Evolutionary conservation across 495 filamentous ascomycete species (phyloP), one percentile per base, ranked within the genome.

Genomic region (Aspergillus conjunctus): DNA sequence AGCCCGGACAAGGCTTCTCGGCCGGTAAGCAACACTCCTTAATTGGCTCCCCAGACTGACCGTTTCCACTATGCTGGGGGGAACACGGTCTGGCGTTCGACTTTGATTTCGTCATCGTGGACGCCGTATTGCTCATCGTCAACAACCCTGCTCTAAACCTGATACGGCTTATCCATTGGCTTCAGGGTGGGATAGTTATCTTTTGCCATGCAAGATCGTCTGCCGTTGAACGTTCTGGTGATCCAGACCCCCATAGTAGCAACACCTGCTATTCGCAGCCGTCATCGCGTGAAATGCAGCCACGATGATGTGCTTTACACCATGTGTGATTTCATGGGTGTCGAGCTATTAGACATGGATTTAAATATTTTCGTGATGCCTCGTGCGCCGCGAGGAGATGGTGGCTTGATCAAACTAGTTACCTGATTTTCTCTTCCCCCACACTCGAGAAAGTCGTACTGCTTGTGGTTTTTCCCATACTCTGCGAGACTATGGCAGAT

Each of bases 111-210:
- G 65, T 52, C 65, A 67, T 67, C 54, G 54, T 39, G 61, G 65
- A 32, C 46, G 31, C 65, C 39, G 33, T n/a, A 59, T 67, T 67
- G 61, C 65, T 67, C 65, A 67, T 67, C 61, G 31, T 20, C 57
- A 39, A 51, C 54, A 59, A 34, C 56, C 22, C 34, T 48, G 34
- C 22, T n/a, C 21, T 55, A 20, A 1, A 14, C 33, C 17, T 58
- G 44, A 45, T 12, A 58, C 51, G 39, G 48, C 39, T 12, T 30
- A 17, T 31, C 31, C 51, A n/a, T 30, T 21, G 15, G 20, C 21
- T 52, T 56, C 46, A 48, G 44, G n/a, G 44, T 48, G 14, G 34
- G 21, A 15, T 7, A 20, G 31, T 33, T 26, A 21, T 22, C 22
- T 32, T 22, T 30, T 55, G 21, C 26, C 39, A 41, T 61, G 54